Evolutionary conservation across 768 basidiomycete genomes (phyloP).

Genomic region (Gyrodon lividus): DNA sequence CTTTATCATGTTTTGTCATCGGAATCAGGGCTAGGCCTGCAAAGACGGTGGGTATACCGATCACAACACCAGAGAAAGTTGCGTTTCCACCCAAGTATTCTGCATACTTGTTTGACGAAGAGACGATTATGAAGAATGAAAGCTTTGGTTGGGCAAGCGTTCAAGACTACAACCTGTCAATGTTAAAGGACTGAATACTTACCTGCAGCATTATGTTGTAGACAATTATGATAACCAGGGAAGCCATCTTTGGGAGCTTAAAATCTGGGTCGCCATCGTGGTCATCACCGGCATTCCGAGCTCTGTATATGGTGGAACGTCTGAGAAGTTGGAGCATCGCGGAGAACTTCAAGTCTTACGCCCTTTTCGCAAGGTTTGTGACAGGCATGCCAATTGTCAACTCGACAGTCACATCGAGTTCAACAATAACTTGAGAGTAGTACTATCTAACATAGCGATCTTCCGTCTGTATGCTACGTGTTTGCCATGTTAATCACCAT

Average conservation of each 20-base stretch:
- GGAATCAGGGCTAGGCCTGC: conserved; percentile 59
- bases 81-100: conserved; percentile 61
- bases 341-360: background rate
- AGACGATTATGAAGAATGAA: conserved; percentile 69
- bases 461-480: too few species aligned
- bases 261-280: conserved; percentile 35
- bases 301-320: background rate
- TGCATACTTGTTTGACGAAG: conserved; percentile 63
- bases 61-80: conserved; percentile 65
- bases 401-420: too few species aligned
- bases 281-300: background rate
- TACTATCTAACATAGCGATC: too few species aligned
- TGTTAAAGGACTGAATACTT: background rate
- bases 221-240: conserved; percentile 44
- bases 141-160: conserved; percentile 36
- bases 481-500: too few species aligned
- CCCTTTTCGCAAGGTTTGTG: too few species aligned
- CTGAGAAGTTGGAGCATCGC: conserved; percentile 5
- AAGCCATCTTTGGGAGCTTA: conserved; percentile 47
- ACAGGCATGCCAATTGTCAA: too few species aligned
- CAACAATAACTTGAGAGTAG: too few species aligned
- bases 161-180: background rate
- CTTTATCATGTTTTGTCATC: conserved; percentile 54
- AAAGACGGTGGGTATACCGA: conserved; percentile 66
- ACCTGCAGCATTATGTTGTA: conserved; percentile 50